Evolutionary conservation across 345 rosid genomes (phyloP).

Genomic region (Tarenaya hassleriana): DNA sequence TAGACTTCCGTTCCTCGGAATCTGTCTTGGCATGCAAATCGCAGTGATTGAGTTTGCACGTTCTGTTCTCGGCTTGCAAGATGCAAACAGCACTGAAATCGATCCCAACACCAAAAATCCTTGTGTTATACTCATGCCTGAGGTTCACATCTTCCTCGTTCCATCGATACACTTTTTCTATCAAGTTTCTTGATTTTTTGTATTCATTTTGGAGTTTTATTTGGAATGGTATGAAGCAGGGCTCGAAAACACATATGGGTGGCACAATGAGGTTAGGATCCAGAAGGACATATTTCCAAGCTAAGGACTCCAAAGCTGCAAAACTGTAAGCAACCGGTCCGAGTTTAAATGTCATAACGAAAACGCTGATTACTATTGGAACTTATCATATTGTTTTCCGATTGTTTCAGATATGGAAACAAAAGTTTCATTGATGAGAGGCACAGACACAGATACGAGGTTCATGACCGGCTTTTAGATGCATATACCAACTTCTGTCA

Average conservation of each 20-base stretch:
- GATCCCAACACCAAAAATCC: slow-evolving; percentile 66
- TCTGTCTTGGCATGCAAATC: slow-evolving; percentile 95
- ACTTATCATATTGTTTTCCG: neutral
- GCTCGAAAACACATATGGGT: slow-evolving; percentile 35
- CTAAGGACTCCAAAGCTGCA: slow-evolving; percentile 31
- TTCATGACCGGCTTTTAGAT: slow-evolving; percentile 19
- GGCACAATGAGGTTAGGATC: slow-evolving; percentile 38
- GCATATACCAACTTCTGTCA: slow-evolving; percentile 4
- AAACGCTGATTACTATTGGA: slow-evolving; percentile 8
- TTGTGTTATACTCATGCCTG: slow-evolving; percentile 94
- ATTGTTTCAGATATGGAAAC: slow-evolving; percentile 60
- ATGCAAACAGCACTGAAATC: slow-evolving; percentile 92
- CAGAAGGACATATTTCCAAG: slow-evolving; percentile 29
- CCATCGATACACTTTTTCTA: neutral
- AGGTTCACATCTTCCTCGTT: slow-evolving; percentile 37
- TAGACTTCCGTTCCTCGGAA: slow-evolving; percentile 78
- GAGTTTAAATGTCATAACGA: neutral
- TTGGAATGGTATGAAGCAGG: no score
- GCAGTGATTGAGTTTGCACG: slow-evolving; percentile 92
- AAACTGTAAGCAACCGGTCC: slow-evolving; percentile 25
- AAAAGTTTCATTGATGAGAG: slow-evolving; percentile 69
- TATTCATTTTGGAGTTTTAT: neutral
- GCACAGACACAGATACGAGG: slow-evolving; percentile 98
- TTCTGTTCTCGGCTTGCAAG: slow-evolving; percentile 58
- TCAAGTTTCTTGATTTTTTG: neutral